Base-by-base conservation (phyloP, 2,329 filamentous ascomycete species). In the Didymella sp. region DNA sequence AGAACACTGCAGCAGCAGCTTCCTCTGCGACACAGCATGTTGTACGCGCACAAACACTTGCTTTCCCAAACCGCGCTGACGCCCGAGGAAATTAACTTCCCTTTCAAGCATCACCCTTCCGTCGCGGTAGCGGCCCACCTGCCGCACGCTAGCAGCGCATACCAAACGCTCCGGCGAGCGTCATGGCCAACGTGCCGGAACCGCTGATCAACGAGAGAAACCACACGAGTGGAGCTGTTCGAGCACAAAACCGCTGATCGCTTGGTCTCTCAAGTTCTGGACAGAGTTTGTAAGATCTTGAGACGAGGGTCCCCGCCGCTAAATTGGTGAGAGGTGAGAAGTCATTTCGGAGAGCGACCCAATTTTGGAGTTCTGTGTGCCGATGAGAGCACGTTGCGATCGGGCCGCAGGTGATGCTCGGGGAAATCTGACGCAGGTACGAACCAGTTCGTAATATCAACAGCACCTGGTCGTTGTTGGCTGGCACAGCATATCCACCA, bases 61-160 rank as follows among this genome's bases (percentile, higher is more conserved):
- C 55, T 41, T 30, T 44, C 42, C 41, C 43, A 45, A 46, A 13
- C 3, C 21, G 28, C 33, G 35, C 46, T 56, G 58, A 30, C 43
- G n/a, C 25, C 51, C 37, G 48, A 49, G 53, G 40, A 57, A 51
- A 43, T 54, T 50, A 54, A 54, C 40, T 43, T 51, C 37, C 13
- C 7, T 15, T 22, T 43, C 63, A 61, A 57, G 63, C 65, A 64
- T 60, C 37, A 47, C 46, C 64, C 60, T 56, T 53, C 54, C 27
- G 51, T 19, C 62, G 67, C 62, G 65, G 65, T 52, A 51, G 46
- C 63, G 65, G 67, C 51, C 51, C 58, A 49, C 60, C 55, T 59
- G 56, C 63, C 63, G 58, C 60, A 64, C 58, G 63, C 61, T 59
- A 61, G 35, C 47, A 45, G 19, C 44, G 47, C 58, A 61, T 57